Evolutionary conservation across 1,284 basidiomycete genomes (phyloP).

Genomic region (Rhodotorula sp.): DNA sequence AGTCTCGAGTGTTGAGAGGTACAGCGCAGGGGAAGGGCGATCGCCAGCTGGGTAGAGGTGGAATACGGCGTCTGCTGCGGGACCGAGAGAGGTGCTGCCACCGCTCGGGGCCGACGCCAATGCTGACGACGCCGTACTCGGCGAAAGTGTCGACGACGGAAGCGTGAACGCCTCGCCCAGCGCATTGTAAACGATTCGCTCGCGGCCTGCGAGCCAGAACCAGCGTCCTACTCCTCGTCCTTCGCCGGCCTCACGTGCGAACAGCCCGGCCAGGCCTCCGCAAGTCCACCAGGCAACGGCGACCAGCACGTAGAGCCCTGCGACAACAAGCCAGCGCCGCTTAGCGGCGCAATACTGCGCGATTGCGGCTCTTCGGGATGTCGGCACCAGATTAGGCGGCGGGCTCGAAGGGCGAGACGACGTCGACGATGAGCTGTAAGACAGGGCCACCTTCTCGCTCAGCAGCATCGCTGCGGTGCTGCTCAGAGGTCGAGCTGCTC

Average conservation of each 20-base stretch:
- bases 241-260: background rate
- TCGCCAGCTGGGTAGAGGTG: slow-evolving; percentile 9
- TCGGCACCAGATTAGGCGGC: background rate
- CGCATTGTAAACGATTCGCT: slow-evolving; percentile 9
- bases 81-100: slow-evolving; percentile 8
- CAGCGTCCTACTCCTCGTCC: background rate
- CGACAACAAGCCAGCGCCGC: background rate
- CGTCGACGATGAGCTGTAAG: background rate
- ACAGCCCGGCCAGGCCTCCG: background rate
- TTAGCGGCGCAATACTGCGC: background rate
- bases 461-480: background rate
- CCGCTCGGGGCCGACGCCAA: background rate
- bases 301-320: slow-evolving; percentile 3
- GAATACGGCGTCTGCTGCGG: slow-evolving; percentile 18
- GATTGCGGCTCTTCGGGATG: background rate
- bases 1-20: slow-evolving; percentile 23
- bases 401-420: background rate
- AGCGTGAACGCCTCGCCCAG: slow-evolving; percentile 4
- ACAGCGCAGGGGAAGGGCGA: slow-evolving; percentile 3
- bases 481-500: no score
- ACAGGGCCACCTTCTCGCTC: background rate
- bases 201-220: background rate
- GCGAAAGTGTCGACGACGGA: background rate
- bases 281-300: background rate
- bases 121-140: background rate